Conservation (phyloP, 305 asterid genomes). For the Rubia balearica region DNA sequence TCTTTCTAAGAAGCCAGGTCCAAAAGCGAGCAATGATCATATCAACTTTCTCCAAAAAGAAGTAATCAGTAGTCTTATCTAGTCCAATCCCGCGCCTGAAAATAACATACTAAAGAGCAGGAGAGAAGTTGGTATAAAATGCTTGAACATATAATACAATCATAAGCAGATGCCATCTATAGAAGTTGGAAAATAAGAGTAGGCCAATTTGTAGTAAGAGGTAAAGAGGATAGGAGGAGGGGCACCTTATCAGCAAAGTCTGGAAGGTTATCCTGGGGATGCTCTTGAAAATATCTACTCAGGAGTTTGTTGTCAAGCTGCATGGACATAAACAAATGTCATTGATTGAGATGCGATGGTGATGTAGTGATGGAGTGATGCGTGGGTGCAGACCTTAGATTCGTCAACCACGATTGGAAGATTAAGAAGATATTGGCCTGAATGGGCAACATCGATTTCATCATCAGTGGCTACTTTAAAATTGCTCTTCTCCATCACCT, state of each 20-base stretch:
- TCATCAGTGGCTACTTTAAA: conserved; percentile 81
- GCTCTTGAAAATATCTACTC: conserved; percentile 65
- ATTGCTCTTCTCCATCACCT: conserved; percentile 95
- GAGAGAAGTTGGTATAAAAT: conserved; percentile 16
- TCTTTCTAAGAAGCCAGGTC: conserved; percentile 73
- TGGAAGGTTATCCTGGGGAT: conserved; percentile 79
- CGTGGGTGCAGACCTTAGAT: conserved; percentile 54
- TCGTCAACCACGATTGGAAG: conserved; percentile 93
- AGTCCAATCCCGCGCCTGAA: conserved; percentile 97
- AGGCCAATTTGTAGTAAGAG: background rate
- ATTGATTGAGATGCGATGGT: too few relatives aligned
- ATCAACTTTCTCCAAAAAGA: conserved; percentile 95
- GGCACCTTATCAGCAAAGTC: conserved; percentile 86
- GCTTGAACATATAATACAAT: conserved; percentile 9
- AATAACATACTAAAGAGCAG: conserved; percentile 58
- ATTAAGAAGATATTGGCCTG: conserved; percentile 93
- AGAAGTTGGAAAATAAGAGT: background rate
- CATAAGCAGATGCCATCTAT: too few relatives aligned
- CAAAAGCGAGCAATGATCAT: conserved; percentile 66
- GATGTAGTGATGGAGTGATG: background rate
- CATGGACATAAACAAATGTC: conserved; percentile 2
- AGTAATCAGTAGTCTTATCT: conserved; percentile 78
- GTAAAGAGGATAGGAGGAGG: background rate
- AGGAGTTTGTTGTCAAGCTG: conserved; percentile 83
- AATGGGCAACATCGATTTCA: conserved; percentile 83